phyloP scores from a whole-genome alignment of 2,329 filamentous ascomycete genomes.

The Cercospora citrullina region DNA sequence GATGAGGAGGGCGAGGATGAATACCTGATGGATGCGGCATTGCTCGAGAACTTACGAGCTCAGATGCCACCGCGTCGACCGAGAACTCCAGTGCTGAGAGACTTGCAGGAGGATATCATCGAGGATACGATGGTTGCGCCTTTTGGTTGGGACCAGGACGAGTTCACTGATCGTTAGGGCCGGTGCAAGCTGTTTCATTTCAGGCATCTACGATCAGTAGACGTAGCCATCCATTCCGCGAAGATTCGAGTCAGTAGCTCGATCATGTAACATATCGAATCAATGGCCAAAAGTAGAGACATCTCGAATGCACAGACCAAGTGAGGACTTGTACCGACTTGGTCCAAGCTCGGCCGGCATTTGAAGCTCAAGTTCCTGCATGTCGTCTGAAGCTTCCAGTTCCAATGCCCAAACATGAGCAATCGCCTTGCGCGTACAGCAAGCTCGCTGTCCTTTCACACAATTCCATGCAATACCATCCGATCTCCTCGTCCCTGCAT shows the following conservation, averaged over 20 bases:
- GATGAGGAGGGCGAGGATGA: slow-evolving; percentile 14
- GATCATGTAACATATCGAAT: not conserved
- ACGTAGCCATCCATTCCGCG: no score
- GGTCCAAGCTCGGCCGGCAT: not conserved
- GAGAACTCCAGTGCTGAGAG: slow-evolving; percentile 1
- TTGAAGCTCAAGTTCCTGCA: slow-evolving; percentile 1
- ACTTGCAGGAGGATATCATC: slow-evolving; percentile 18
- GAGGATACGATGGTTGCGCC: slow-evolving; percentile 17
- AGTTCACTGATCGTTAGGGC: slow-evolving; percentile 6
- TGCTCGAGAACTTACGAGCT: not conserved
- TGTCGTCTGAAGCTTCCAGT: not conserved
- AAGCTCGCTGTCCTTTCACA: not conserved
- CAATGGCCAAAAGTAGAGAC: not conserved
- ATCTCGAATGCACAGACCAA: not conserved
- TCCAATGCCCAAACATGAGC: slow-evolving; percentile 11
- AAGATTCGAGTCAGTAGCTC: not conserved
- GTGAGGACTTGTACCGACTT: not conserved
- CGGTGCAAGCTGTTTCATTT: not conserved
- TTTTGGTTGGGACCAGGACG: slow-evolving; percentile 6
- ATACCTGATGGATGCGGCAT: not conserved
- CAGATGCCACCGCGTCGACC: not conserved
- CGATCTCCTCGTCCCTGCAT: slow-evolving; percentile 32
- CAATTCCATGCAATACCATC: not conserved
- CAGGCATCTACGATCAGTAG: not conserved
- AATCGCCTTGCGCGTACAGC: not conserved